Conservation (phyloP, 495 filamentous ascomycete species). For the Cercophora sp. region DNA sequence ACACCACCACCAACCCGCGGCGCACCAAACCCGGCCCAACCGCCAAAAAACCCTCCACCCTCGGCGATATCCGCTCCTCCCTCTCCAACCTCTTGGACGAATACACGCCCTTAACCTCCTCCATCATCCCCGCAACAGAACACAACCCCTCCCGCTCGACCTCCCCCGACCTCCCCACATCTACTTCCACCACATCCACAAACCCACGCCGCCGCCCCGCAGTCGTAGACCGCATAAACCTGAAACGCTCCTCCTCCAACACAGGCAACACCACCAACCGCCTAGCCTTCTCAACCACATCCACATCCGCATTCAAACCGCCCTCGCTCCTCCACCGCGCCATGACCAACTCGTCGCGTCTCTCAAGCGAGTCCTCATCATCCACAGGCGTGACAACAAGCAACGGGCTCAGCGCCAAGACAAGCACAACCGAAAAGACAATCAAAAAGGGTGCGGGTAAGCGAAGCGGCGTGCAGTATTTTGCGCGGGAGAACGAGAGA, state of each 20-base stretch:
- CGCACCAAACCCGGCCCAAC: constrained; percentile 56
- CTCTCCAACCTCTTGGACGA: constrained; percentile 80
- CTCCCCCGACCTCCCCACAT: constrained; percentile 27
- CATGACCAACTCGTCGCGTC: constrained; percentile 57
- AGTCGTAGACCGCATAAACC: constrained; percentile 71
- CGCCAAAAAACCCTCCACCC: constrained; percentile 58
- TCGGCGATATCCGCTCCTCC: constrained; percentile 74
- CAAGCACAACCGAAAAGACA: constrained; percentile 43
- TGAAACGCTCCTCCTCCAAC: constrained; percentile 59
- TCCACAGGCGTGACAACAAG: constrained; percentile 32
- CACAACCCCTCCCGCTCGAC: constrained; percentile 40
- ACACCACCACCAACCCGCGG: constrained; percentile 51
- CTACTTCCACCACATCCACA: constrained; percentile 15
- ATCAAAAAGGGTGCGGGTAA: constrained; percentile 67
- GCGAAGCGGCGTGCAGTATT: constrained; percentile 66
- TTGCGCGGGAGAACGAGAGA: constrained; percentile 69
- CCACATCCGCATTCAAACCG: constrained; percentile 54
- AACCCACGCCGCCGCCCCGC: constrained; percentile 35
- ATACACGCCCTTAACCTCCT: constrained; percentile 32
- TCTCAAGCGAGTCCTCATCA: constrained; percentile 22
- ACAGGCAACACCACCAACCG: constrained; percentile 40
- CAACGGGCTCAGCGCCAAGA: constrained; percentile 32
- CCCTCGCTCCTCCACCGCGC: constrained; percentile 76
- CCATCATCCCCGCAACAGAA: constrained; percentile 36
- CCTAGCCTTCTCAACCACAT: constrained; percentile 58